phyloP scores from a whole-genome alignment of 2,329 filamentous ascomycete genomes.

The Metarhizium anisopliae region DNA sequence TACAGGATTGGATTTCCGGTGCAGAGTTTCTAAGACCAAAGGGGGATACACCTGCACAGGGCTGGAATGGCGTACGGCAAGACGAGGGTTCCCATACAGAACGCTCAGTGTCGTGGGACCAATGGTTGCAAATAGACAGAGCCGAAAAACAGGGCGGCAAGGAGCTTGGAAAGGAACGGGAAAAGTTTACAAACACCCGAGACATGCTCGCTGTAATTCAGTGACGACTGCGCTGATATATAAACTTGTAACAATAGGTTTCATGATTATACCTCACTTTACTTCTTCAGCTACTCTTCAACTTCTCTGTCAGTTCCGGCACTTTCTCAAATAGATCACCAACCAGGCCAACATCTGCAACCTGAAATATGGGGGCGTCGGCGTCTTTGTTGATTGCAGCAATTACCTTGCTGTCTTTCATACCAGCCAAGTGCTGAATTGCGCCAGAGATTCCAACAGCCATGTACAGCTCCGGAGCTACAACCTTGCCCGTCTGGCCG shows the following conservation, averaged over 20 bases:
- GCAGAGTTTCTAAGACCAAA: slow-evolving; percentile 27
- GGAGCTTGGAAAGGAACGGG: slow-evolving; percentile 64
- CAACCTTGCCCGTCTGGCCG: slow-evolving; percentile 97
- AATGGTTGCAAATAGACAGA: slow-evolving; percentile 78
- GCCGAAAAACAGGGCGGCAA: slow-evolving; percentile 62
- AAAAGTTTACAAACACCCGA: slow-evolving; percentile 51
- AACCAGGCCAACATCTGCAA: slow-evolving; percentile 91
- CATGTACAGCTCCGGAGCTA: slow-evolving; percentile 90
- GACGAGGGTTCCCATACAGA: slow-evolving; percentile 47
- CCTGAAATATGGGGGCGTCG: slow-evolving; percentile 96
- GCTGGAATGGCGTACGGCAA: slow-evolving; percentile 68
- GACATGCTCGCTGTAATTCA: slow-evolving; percentile 49
- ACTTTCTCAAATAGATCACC: slow-evolving; percentile 94
- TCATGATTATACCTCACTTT: neutral
- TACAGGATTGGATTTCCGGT: slow-evolving; percentile 58
- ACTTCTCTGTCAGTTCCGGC: slow-evolving; percentile 90
- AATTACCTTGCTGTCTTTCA: slow-evolving; percentile 99
- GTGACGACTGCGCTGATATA: slow-evolving; percentile 15
- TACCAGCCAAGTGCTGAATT: slow-evolving; percentile 95
- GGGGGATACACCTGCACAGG: slow-evolving; percentile 23
- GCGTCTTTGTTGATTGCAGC: slow-evolving; percentile 97
- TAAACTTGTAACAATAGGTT: neutral
- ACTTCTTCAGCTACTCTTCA: slow-evolving; percentile 48
- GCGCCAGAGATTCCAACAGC: slow-evolving; percentile 94
- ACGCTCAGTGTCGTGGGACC: slow-evolving; percentile 65